These are phyloP conservation scores for Smallanthus sonchifolius DNA, from an alignment of 129 eudicot genomes.

Conservation along the genomic window DNA sequence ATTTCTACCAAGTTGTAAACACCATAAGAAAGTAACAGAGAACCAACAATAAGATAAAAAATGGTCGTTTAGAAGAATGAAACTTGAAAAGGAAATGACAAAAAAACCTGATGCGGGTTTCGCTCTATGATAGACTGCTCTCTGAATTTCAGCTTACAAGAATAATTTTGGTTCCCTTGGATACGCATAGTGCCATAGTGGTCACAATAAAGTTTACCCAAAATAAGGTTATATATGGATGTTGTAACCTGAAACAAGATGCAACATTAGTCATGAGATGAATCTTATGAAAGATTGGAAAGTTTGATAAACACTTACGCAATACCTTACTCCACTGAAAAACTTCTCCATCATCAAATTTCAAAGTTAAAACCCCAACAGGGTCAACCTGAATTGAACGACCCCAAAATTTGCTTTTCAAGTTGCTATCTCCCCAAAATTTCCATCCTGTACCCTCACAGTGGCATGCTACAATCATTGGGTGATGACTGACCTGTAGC, in stretches of 20 bases:
- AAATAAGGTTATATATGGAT: slow-evolving; percentile 92
- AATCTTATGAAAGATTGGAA: not conserved
- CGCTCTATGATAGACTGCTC: slow-evolving; percentile 96
- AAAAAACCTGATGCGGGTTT: slow-evolving; percentile 89
- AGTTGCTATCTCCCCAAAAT: slow-evolving; percentile 96
- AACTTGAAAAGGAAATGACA: not conserved
- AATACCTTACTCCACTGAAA: slow-evolving; percentile 97
- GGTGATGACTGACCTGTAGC: slow-evolving; percentile 94
- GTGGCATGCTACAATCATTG: slow-evolving; percentile 97
- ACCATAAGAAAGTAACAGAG: not conserved
- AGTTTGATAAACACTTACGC: not conserved
- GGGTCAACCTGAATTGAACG: slow-evolving; percentile 98
- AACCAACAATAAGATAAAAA: not conserved
- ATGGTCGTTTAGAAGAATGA: not conserved
- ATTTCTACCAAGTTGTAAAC: not conserved
- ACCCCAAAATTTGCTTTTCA: slow-evolving; percentile 99
- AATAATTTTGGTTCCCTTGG: slow-evolving; percentile 70
- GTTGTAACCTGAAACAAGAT: slow-evolving; percentile 72
- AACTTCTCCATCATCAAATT: slow-evolving; percentile 98
- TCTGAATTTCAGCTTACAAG: slow-evolving; percentile 90
- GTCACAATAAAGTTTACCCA: slow-evolving; percentile 94
- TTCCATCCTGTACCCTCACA: slow-evolving; percentile 98
- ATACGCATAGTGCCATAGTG: slow-evolving; percentile 98
- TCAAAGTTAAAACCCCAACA: slow-evolving; percentile 78
- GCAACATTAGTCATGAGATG: not conserved